A percentile compares a stretch with the other conserved stretches of the same genome.
Evolutionary conservation across 75 land plant genomes (phyloP).

Genomic region (Azolla pinnata): DNA sequence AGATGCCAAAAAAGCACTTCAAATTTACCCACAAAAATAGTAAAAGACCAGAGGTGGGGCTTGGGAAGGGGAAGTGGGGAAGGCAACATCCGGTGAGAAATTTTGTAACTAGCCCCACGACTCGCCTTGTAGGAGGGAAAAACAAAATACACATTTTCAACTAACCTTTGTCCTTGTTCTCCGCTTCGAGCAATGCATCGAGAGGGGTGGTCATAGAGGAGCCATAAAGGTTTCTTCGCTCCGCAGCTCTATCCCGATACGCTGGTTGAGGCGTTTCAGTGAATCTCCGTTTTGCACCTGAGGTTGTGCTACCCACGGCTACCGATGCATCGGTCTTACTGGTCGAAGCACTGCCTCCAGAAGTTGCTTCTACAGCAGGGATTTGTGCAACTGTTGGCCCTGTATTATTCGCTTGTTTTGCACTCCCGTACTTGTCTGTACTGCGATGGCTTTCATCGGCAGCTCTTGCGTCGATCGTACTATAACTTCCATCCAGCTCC

Average conservation of each 20-base stretch:
- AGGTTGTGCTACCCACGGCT: conserved; percentile 26
- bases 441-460: neutral
- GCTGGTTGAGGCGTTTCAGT: conserved; percentile 66
- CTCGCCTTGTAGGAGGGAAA: neutral
- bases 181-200: conserved; percentile 23
- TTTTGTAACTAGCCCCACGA: no score
- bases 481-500: neutral
- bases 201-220: conserved; percentile 45
- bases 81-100: no score
- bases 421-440: neutral
- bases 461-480: neutral
- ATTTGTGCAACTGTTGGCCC: conserved; percentile 3
- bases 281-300: conserved; percentile 74
- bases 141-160: neutral
- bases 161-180: conserved; percentile 50
- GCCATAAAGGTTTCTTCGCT: conserved; percentile 82
- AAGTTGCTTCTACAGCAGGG: conserved; percentile 12
- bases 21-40: no score
- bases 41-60: no score
- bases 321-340: conserved; percentile 71
- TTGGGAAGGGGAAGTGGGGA: no score
- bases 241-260: conserved; percentile 96
- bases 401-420: neutral
- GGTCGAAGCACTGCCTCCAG: conserved; percentile 25
- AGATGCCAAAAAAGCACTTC: no score